Evolutionary conservation across 345 rosid species (phyloP).

Genomic region (Syzygium oleosum): DNA sequence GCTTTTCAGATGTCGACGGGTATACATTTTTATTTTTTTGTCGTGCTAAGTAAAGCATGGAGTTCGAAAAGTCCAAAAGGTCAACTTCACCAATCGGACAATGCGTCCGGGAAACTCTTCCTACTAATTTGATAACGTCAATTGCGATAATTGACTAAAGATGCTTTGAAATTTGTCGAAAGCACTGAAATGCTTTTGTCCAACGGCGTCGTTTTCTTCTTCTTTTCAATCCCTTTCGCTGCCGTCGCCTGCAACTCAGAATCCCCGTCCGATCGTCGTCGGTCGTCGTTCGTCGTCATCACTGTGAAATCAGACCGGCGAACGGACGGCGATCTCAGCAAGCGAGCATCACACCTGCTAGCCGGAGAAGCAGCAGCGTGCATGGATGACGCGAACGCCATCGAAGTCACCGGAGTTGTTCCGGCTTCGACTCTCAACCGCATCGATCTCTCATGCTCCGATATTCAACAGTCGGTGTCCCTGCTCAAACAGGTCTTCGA

Average conservation of each 20-base stretch:
- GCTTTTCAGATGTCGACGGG: background rate
- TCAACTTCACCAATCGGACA: background rate
- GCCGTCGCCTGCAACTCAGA: background rate
- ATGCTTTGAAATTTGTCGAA: background rate
- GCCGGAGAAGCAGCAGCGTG: background rate
- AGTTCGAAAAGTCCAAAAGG: background rate
- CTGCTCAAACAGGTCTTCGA: conserved; percentile 46
- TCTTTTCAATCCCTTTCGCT: background rate
- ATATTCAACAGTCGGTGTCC: conserved; percentile 25
- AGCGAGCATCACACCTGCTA: background rate
- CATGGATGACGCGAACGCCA: background rate
- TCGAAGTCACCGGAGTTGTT: conserved; percentile 5
- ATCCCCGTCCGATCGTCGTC: background rate
- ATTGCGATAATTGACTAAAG: background rate
- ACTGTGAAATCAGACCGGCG: background rate
- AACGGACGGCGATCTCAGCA: background rate
- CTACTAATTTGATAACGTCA: background rate
- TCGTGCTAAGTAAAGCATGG: background rate
- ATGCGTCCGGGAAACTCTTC: background rate
- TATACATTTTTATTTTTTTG: too few relatives aligned
- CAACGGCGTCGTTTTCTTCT: background rate
- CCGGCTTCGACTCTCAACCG: conserved; percentile 27
- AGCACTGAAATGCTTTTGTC: background rate
- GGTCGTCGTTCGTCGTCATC: too few relatives aligned
- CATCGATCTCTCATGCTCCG: conserved; percentile 45